phyloP scores from a whole-genome alignment of 768 basidiomycete genomes.

The Psilocybe cubensis region DNA sequence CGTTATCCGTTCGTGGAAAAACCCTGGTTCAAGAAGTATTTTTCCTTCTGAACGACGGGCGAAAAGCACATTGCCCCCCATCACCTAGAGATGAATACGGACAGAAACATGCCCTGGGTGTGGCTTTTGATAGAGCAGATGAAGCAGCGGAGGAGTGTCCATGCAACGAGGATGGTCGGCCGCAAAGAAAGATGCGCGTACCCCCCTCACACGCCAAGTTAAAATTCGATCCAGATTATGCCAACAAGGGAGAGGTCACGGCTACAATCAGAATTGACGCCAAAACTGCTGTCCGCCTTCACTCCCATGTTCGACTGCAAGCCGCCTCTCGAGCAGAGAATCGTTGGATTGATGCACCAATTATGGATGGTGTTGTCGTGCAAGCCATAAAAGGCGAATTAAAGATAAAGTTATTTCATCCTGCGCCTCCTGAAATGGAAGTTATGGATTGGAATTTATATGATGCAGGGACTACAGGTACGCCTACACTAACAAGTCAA shows the following conservation, averaged over 20 bases:
- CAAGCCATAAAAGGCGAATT: conserved; percentile 56
- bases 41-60: conserved; percentile 53
- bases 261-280: conserved; percentile 62
- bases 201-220: conserved; percentile 48
- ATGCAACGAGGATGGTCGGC: conserved; percentile 63
- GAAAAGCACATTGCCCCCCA: conserved; percentile 22
- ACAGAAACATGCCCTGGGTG: conserved; percentile 56
- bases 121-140: conserved; percentile 67
- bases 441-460: conserved; percentile 69
- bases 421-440: conserved; percentile 62
- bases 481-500: conserved; percentile 22
- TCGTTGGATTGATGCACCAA: conserved; percentile 43
- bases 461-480: conserved; percentile 62
- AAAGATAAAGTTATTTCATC: conserved; percentile 55
- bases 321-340: conserved; percentile 60
- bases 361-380: conserved; percentile 65
- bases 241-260: conserved; percentile 37
- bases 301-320: conserved; percentile 67
- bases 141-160: conserved; percentile 71
- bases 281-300: conserved; percentile 51
- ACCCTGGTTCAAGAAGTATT: conserved; percentile 62
- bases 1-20: conserved; percentile 53
- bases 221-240: conserved; percentile 35
- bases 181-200: conserved; percentile 43
- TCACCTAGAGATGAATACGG: conserved; percentile 43